Evolutionary conservation across 1,139 yeast genomes (phyloP).

Genomic region (Tardiomyces digboiensis): DNA sequence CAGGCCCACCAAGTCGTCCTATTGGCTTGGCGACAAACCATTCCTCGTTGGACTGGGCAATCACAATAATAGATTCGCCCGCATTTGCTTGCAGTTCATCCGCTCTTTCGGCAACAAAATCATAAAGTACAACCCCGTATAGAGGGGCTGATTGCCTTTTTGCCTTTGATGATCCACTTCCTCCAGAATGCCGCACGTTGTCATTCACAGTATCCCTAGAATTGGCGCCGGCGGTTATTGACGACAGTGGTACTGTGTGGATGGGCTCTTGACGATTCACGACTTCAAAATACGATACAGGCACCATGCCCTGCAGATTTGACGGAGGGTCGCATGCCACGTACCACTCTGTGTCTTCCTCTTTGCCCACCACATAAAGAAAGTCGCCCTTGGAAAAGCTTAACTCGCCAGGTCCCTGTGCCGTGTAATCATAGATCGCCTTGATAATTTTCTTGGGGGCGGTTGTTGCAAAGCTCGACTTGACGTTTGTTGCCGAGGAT

Average conservation of each 20-base stretch:
- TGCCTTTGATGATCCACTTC: neutral
- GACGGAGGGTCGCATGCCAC: constrained; percentile 86
- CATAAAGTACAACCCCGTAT: constrained; percentile 65
- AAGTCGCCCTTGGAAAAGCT: constrained; percentile 77
- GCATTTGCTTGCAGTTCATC: constrained; percentile 80
- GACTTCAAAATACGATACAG: constrained; percentile 73
- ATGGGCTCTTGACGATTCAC: constrained; percentile 46
- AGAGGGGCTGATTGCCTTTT: constrained; percentile 17
- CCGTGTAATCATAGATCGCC: constrained; percentile 68
- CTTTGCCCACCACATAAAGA: constrained; percentile 66
- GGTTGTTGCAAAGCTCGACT: constrained; percentile 21
- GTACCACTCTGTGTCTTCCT: constrained; percentile 63
- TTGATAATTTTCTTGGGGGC: constrained; percentile 74
- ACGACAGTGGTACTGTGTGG: constrained; percentile 29
- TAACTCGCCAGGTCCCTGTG: constrained; percentile 79
- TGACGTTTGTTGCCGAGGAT: constrained; percentile 4
- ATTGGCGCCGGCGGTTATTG: neutral
- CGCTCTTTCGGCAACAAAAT: constrained; percentile 78
- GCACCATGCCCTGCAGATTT: constrained; percentile 76
- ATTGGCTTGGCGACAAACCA: constrained; percentile 98
- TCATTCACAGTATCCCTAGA: neutral
- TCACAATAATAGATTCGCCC: constrained; percentile 84
- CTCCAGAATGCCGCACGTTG: neutral
- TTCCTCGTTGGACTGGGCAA: constrained; percentile 93
- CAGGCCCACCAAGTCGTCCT: constrained; percentile 96